These are phyloP conservation scores for Acorus gramineus DNA, from an alignment of 106 monocot species.

Conservation along the genomic window DNA sequence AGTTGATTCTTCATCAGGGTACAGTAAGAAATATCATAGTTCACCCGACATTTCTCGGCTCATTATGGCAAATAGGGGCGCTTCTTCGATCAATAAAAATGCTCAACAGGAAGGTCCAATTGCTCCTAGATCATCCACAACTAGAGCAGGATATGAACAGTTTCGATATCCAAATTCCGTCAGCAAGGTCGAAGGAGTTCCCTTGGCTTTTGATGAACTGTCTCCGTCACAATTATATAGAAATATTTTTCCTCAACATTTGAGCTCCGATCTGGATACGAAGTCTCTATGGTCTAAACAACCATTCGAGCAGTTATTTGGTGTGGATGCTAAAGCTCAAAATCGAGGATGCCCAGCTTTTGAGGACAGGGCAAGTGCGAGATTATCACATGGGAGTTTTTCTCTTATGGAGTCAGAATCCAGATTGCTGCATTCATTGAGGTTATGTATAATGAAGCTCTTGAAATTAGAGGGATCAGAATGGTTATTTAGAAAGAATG, in stretches of 20 bases:
- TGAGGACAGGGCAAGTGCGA: conserved; percentile 6
- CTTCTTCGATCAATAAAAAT: conserved; percentile 40
- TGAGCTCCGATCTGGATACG: conserved; percentile 32
- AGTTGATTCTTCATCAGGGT: conserved; percentile 20
- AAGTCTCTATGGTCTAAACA: conserved; percentile 83
- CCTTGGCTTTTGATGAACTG: conserved; percentile 61
- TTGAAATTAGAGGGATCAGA: conserved; percentile 85
- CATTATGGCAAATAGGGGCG: conserved; percentile 38
- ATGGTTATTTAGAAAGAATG: conserved; percentile 72
- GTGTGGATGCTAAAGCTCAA: conserved; percentile 22
- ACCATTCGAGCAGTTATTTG: conserved; percentile 87
- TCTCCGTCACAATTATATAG: conserved; percentile 40
- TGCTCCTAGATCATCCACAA: conserved; percentile 28
- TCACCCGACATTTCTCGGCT: conserved; percentile 77
- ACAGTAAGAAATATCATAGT: conserved; percentile 80
- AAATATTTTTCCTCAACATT: conserved; percentile 36
- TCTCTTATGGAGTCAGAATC: conserved; percentile 62
- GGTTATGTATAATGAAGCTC: conserved; percentile 61
- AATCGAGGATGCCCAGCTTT: conserved; percentile 11
- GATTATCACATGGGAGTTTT: conserved; percentile 13
- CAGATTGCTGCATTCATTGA: conserved; percentile 52
- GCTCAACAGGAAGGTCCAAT: conserved; percentile 28
- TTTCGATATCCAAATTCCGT: conserved; percentile 19
- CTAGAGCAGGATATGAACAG: conserved; percentile 11
- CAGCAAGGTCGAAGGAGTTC: conserved; percentile 30